A percentile compares a stretch with the other conserved stretches of the same genome.
phyloP scores from a whole-genome alignment of 1,284 basidiomycete species.

The Sutorius eximius region DNA sequence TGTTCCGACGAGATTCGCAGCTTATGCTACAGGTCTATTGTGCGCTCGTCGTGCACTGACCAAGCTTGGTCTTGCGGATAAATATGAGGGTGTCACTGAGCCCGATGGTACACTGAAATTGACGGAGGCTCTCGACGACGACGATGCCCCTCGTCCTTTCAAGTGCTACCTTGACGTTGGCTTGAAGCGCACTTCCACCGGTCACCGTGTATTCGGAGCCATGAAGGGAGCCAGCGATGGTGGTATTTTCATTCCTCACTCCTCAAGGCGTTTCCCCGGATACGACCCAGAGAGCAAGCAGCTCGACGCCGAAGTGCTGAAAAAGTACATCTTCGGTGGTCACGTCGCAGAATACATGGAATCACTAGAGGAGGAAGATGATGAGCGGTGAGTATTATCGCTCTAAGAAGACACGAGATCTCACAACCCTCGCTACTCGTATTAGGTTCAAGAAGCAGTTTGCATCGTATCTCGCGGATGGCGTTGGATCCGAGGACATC shows the following conservation, averaged over 20 bases:
- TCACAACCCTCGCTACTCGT: constrained; percentile 5
- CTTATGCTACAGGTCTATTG: constrained; percentile 97
- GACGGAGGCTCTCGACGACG: constrained; percentile 85
- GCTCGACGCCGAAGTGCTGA: constrained; percentile 92
- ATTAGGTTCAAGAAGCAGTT: constrained; percentile 98
- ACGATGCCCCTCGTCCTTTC: constrained; percentile 97
- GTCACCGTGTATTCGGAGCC: constrained; percentile 97
- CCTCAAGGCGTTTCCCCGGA: constrained; percentile 97
- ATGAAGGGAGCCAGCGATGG: constrained; percentile 99
- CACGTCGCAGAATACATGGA: constrained; percentile 99
- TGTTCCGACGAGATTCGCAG: constrained; percentile 39
- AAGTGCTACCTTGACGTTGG: constrained; percentile 99
- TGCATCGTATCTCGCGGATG: constrained; percentile 92
- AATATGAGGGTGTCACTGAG: constrained; percentile 95
- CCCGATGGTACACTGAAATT: constrained; percentile 85
- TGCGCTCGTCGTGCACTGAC: constrained; percentile 92
- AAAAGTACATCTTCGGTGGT: constrained; percentile 98
- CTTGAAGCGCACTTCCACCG: constrained; percentile 97
- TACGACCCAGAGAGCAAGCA: constrained; percentile 94
- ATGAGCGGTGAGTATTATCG: constrained; percentile 69
- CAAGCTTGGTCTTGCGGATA: constrained; percentile 96
- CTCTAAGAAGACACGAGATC: background rate
- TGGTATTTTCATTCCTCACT: constrained; percentile 98
- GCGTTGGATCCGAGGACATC: constrained; percentile 94
- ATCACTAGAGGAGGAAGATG: constrained; percentile 98